Percentiles rank a stretch among this genome's conserved stretches.
phyloP scores from a whole-genome alignment of 1,284 basidiomycete genomes.

The Cystobasidium pallidum region DNA sequence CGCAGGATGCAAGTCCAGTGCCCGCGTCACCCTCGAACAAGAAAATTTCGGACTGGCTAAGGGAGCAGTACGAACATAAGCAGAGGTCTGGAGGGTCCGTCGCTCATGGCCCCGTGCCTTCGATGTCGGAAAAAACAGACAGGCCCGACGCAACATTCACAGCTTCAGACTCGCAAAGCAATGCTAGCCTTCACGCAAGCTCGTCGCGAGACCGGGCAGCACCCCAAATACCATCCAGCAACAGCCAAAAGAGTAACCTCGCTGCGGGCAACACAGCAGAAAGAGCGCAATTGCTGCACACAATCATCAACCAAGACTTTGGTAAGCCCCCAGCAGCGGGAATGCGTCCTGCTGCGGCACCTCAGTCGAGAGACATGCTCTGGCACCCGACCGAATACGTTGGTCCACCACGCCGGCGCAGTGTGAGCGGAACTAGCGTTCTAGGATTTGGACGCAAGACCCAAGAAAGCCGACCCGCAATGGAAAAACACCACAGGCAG shows the following conservation, averaged over 20 bases:
- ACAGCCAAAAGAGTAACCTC: neutral
- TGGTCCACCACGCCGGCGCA: constrained; percentile 24
- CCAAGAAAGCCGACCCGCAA: neutral
- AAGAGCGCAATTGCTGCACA: constrained; percentile 17
- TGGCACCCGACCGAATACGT: constrained; percentile 43
- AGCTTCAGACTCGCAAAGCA: neutral
- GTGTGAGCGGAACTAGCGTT: constrained; percentile 7
- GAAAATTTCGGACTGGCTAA: constrained; percentile 36
- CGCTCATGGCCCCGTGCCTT: neutral
- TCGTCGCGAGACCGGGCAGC: neutral
- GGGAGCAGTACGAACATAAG: constrained; percentile 33
- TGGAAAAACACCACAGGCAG: constrained; percentile 11
- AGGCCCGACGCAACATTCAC: neutral
- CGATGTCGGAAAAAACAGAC: neutral
- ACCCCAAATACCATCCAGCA: neutral
- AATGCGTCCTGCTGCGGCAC: neutral
- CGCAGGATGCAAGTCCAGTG: neutral
- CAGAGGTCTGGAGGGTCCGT: neutral
- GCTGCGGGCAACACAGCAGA: neutral
- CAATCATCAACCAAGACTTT: constrained; percentile 35
- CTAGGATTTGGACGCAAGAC: neutral
- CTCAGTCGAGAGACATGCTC: constrained; percentile 1
- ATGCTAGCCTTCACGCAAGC: neutral
- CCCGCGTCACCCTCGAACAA: neutral
- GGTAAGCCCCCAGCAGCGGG: neutral